Evolutionary conservation across 2,329 filamentous ascomycete genomes (phyloP), one percentile per base, ranked within the genome.

Genomic region (Trichoderma sp.): DNA sequence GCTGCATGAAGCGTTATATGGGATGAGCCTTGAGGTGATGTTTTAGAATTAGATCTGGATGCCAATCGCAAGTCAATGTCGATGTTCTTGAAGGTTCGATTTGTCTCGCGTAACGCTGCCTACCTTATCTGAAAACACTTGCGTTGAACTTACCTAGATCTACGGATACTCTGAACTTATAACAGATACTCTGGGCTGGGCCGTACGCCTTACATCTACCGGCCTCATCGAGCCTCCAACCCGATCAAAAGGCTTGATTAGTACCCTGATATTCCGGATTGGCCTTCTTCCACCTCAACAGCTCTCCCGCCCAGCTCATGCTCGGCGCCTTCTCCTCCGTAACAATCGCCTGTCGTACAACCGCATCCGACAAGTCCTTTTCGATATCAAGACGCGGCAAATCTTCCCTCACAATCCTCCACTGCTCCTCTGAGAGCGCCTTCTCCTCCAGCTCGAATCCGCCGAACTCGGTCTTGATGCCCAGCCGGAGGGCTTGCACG

Each of bases 321-420:
- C 41, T 45, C 15, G 63, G 63, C 17, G 50, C 56, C 21, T 60
- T 65, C 26, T 28, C 47, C 21, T 54, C 45, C 3, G n/a, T 65
- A 3, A 19, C 41, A 41, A 65, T 3, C 15, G 30, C 63, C 41
- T 65, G 63, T 19, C 56, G 26, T 5, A 47, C 56, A 19, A 65
- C 47, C 19, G 63, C 55, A 55, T 65, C 48, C 5, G 45, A 45
- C 5, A 65, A 19, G 39, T 65, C 63, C 7, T 60, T 65, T 30
- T 65, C 55, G 12, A 65, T 60, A 9, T 60, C 48, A 34, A 65
- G 43, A 9, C 63, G 63, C 6, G 63, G 63, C 39, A 65, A 45
- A 24, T 65, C 63, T 26, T 65, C 43, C n/a, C 52, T 34, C 28
- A 65, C 19, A 24, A 60, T 5, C 5, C 47, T 60, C 47, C 56